Evolutionary conservation across 1,284 basidiomycete species (phyloP).

Genomic region (Rhodotorula sp.): DNA sequence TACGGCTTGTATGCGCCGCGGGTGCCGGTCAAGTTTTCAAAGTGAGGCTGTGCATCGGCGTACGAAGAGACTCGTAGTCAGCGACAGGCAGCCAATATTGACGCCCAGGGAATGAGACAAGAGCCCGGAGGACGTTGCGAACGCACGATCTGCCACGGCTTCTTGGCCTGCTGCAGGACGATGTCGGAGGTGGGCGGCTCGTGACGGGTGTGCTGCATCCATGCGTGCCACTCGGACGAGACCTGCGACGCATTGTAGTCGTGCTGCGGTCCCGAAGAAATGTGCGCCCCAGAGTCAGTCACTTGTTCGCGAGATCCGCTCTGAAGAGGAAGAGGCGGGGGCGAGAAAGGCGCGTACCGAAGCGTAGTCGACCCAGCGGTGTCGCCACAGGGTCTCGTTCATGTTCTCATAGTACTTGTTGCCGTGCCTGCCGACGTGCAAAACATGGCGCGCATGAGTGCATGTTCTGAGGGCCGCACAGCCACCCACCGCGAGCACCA

Average conservation of each 20-base stretch:
- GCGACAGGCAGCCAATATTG: neutral
- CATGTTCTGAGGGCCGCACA: no score
- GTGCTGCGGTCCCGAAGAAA: conserved; percentile 56
- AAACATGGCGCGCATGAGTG: neutral
- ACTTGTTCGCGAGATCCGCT: neutral
- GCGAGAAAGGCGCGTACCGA: conserved; percentile 57
- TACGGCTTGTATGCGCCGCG: conserved; percentile 82
- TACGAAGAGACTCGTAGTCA: no score
- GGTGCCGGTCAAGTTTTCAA: conserved; percentile 87
- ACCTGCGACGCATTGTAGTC: conserved; percentile 85
- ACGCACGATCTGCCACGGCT: conserved; percentile 79
- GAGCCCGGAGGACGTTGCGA: neutral
- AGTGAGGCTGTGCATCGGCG: conserved; percentile 62
- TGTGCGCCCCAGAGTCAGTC: neutral
- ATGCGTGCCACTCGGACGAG: conserved; percentile 90
- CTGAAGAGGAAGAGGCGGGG: neutral
- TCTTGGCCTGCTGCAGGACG: conserved; percentile 65
- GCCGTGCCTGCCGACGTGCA: conserved; percentile 25
- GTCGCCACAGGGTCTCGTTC: conserved; percentile 73
- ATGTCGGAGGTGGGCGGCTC: conserved; percentile 72
- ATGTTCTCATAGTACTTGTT: conserved; percentile 77
- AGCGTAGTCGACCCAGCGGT: conserved; percentile 87
- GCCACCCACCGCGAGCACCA: neutral
- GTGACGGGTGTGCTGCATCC: conserved; percentile 85
- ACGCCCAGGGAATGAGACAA: rapidly evolving